Conservation (phyloP, 2,329 filamentous ascomycete genomes). For the Colletotrichum sp. region DNA sequence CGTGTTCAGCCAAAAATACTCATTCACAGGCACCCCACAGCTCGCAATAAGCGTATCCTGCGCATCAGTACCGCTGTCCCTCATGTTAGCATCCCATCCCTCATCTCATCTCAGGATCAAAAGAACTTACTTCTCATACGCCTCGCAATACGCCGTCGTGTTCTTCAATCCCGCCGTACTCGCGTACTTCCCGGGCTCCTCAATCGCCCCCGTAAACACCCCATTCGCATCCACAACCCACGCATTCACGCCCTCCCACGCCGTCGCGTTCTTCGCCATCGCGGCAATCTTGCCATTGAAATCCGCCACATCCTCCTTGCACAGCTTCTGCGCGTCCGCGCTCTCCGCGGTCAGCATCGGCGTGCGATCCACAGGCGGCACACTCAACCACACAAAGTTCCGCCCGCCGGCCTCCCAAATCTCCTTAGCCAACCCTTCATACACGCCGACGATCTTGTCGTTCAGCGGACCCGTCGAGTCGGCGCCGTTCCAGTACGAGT, state of each 20-base stretch:
- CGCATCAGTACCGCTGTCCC: constrained; percentile 48
- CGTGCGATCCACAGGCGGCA: constrained; percentile 61
- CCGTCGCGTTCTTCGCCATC: constrained; percentile 46
- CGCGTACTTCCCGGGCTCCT: constrained; percentile 51
- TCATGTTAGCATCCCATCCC: not conserved
- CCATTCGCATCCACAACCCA: constrained; percentile 59
- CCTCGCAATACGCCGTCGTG: constrained; percentile 57
- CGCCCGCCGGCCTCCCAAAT: constrained; percentile 59
- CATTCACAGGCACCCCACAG: constrained; percentile 60
- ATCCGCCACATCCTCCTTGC: constrained; percentile 49
- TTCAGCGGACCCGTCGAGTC: constrained; percentile 37
- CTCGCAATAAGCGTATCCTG: constrained; percentile 43
- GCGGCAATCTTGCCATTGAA: constrained; percentile 54
- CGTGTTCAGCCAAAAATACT: constrained; percentile 70
- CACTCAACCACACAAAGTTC: constrained; percentile 64
- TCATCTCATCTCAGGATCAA: not conserved
- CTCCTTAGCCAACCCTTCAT: constrained; percentile 43
- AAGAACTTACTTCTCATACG: constrained; percentile 56
- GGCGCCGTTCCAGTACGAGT: constrained; percentile 43
- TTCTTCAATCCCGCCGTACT: constrained; percentile 61
- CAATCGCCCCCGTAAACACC: constrained; percentile 57
- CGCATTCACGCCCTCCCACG: constrained; percentile 45
- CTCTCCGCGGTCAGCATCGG: constrained; percentile 51
- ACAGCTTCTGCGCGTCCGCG: constrained; percentile 30
- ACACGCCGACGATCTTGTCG: constrained; percentile 45